phyloP scores from a whole-genome alignment of 2,329 filamentous ascomycete species.

The Colletotrichum sp. region DNA sequence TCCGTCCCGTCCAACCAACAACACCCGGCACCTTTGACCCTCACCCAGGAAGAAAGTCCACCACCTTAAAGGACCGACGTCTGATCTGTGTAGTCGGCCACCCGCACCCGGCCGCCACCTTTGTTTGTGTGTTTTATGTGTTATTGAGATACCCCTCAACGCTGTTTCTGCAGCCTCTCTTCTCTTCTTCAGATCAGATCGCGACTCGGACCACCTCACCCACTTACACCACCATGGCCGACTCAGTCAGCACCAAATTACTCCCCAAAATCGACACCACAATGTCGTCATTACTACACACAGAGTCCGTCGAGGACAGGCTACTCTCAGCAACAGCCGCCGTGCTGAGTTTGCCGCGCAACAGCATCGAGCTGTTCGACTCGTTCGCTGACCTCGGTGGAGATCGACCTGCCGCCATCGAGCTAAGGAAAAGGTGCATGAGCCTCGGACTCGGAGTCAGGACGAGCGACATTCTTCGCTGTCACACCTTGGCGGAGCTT shows the following conservation, averaged over 20 bases:
- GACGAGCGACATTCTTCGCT: constrained; percentile 45
- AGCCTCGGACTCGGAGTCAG: constrained; percentile 38
- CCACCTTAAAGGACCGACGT: not conserved
- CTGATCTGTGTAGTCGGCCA: constrained; percentile 8
- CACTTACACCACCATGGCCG: constrained; percentile 9
- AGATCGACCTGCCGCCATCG: constrained; percentile 36
- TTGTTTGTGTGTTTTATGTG: constrained; percentile 6
- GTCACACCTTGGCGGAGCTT: constrained; percentile 48
- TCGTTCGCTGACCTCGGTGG: constrained; percentile 52
- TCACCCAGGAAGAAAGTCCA: not conserved
- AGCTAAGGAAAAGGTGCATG: constrained; percentile 38
- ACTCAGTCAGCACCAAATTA: constrained; percentile 2
- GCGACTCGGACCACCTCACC: constrained; percentile 1
- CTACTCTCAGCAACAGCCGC: constrained; percentile 38
- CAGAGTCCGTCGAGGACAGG: constrained; percentile 30
- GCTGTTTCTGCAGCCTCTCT: not conserved
- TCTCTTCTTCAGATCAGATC: constrained; percentile 10
- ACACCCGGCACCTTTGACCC: constrained; percentile 8
- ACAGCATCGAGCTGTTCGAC: constrained; percentile 39
- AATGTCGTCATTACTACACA: constrained; percentile 4
- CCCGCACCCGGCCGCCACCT: not conserved
- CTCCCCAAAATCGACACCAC: constrained; percentile 28
- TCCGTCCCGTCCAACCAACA: constrained; percentile 9
- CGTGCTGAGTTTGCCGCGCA: constrained; percentile 36
- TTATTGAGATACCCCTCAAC: constrained; percentile 18